A percentile compares a stretch with the other conserved stretches of the same genome.
These are phyloP conservation scores for Picochlorum sp. DNA, from an alignment of 139 green algal species.

Conservation along the genomic window DNA sequence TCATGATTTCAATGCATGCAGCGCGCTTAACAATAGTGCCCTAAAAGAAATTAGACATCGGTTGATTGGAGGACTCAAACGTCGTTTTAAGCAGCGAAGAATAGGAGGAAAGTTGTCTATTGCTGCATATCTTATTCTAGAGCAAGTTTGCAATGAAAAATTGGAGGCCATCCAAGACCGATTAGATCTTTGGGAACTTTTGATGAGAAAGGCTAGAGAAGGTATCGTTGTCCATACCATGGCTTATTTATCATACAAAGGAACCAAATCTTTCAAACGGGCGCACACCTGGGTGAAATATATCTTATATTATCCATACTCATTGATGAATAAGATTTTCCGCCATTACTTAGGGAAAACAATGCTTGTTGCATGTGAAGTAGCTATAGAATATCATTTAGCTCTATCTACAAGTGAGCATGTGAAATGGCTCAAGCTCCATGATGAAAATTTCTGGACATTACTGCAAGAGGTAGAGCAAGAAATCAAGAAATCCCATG, in stretches of 20 bases:
- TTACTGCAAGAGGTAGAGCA: slow-evolving; percentile 27
- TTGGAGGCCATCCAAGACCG: slow-evolving; percentile 33
- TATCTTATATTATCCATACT: slow-evolving; percentile 19
- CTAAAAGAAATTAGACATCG: slow-evolving; percentile 33
- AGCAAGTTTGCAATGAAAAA: slow-evolving; percentile 50
- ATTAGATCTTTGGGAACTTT: slow-evolving; percentile 22
- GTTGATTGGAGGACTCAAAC: slow-evolving; percentile 62
- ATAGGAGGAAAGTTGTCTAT: slow-evolving; percentile 47
- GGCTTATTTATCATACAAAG: too few species aligned
- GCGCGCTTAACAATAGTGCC: not conserved
- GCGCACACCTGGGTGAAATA: not conserved
- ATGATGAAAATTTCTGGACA: slow-evolving; percentile 14
- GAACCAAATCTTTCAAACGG: too few species aligned
- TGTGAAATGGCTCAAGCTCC: slow-evolving; percentile 34
- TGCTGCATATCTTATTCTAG: slow-evolving; percentile 59
- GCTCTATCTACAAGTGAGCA: slow-evolving; percentile 51
- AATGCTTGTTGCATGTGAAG: slow-evolving; percentile 62
- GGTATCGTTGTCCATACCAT: too few species aligned
- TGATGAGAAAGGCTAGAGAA: too few species aligned
- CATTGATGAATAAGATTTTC: slow-evolving; percentile 21
- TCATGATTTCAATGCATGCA: too few species aligned
- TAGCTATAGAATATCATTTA: slow-evolving; percentile 74
- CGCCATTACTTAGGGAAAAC: slow-evolving; percentile 26
- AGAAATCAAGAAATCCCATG: slow-evolving; percentile 22
- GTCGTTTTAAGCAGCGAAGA: slow-evolving; percentile 50